Percentiles rank a stretch among this genome's conserved stretches.
Conservation (phyloP, 768 basidiomycete species). For the Kwoniella sp. region DNA sequence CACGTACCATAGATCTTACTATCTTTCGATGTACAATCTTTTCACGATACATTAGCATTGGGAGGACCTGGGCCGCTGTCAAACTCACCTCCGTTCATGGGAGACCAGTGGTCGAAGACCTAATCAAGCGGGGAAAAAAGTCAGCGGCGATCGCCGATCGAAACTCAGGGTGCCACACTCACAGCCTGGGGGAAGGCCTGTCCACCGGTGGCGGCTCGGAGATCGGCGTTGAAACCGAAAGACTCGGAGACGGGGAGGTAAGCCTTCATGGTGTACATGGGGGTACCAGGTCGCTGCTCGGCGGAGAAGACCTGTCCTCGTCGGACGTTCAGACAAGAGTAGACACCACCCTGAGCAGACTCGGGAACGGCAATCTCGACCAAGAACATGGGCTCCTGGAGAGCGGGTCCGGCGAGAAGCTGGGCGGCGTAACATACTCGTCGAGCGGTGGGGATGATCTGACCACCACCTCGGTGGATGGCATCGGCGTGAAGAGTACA, state of each 20-base stretch:
- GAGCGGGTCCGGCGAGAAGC: slow-evolving; percentile 78
- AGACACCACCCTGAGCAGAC: slow-evolving; percentile 95
- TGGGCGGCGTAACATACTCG: slow-evolving; percentile 95
- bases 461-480: slow-evolving; percentile 98
- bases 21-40: no score
- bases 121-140: not conserved
- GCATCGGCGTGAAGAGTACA: slow-evolving; percentile 97
- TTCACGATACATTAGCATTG: no score
- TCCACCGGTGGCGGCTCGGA: slow-evolving; percentile 84
- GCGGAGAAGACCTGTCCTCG: slow-evolving; percentile 98
- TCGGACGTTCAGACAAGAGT: slow-evolving; percentile 75
- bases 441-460: slow-evolving; percentile 80
- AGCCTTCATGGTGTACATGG: slow-evolving; percentile 95
- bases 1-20: no score
- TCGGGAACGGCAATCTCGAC: slow-evolving; percentile 99
- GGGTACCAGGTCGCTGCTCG: slow-evolving; percentile 93
- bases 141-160: no score
- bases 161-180: not conserved
- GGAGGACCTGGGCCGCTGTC: no score
- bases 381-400: slow-evolving; percentile 97
- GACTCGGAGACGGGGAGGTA: slow-evolving; percentile 51
- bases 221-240: slow-evolving; percentile 96
- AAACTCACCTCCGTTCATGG: no score
- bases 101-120: slow-evolving; percentile 38
- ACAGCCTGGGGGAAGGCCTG: slow-evolving; percentile 96